phyloP scores from a whole-genome alignment of 371 early-diverging fungal species.

The Apophysomyces elegans region DNA sequence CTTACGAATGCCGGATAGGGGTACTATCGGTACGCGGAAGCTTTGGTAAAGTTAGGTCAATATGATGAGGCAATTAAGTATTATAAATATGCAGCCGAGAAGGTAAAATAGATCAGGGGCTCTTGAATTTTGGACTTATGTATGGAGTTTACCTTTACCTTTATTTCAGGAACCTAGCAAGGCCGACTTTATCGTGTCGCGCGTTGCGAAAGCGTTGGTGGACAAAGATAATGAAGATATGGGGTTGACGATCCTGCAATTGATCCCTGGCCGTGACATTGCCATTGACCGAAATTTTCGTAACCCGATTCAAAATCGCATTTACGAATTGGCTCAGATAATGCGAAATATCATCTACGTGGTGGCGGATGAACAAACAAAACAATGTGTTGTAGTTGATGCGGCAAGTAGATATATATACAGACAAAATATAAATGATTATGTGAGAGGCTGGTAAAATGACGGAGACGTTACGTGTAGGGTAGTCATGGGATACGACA shows the following conservation, averaged over 20 bases:
- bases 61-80: slow-evolving; percentile 64
- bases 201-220: slow-evolving; percentile 57
- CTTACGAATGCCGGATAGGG: slow-evolving; percentile 45
- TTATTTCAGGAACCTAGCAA: slow-evolving; percentile 53
- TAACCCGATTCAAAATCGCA: slow-evolving; percentile 73
- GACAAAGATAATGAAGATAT: slow-evolving; percentile 61
- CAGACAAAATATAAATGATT: background rate
- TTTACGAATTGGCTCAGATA: slow-evolving; percentile 77
- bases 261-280: slow-evolving; percentile 76
- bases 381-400: slow-evolving; percentile 81
- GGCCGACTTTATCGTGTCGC: slow-evolving; percentile 49
- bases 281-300: slow-evolving; percentile 44
- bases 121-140: background rate
- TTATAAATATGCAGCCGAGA: slow-evolving; percentile 58
- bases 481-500: slow-evolving; percentile 86
- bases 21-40: slow-evolving; percentile 76
- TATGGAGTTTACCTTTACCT: background rate
- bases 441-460: slow-evolving; percentile 14
- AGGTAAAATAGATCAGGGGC: slow-evolving; percentile 23
- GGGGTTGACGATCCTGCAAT: slow-evolving; percentile 68
- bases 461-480: slow-evolving; percentile 11
- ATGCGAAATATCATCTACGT: slow-evolving; percentile 88
- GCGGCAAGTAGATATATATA: slow-evolving; percentile 45
- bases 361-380: slow-evolving; percentile 66
- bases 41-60: slow-evolving; percentile 53